Percentiles rank a stretch among this genome's conserved stretches.
phyloP scores from a whole-genome alignment of 1,139 yeast genomes.

The Ogataea hybrid region DNA sequence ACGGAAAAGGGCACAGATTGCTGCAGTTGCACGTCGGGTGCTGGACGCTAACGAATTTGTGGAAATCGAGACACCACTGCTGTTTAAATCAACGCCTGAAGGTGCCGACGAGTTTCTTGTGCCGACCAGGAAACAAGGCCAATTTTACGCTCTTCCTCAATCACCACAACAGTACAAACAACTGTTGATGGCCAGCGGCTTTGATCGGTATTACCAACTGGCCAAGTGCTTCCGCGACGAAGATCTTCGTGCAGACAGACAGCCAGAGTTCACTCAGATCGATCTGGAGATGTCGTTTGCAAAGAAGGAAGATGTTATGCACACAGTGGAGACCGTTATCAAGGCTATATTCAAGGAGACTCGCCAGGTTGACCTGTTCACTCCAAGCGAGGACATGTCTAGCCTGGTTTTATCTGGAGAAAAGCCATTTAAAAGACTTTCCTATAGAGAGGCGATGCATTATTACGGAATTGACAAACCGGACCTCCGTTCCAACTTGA shows the following conservation, averaged over 20 bases:
- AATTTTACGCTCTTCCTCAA: too few relatives aligned
- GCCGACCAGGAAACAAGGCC: too few relatives aligned
- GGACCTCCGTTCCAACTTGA: slow-evolving; percentile 66
- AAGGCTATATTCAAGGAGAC: slow-evolving; percentile 54
- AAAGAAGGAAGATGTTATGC: slow-evolving; percentile 61
- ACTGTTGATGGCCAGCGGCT: slow-evolving; percentile 90
- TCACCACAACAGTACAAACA: slow-evolving; percentile 96
- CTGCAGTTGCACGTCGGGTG: too few relatives aligned
- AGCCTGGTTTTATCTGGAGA: background rate
- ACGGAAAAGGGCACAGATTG: too few relatives aligned
- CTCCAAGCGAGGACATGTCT: slow-evolving; percentile 9
- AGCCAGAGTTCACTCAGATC: slow-evolving; percentile 95
- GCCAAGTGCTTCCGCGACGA: slow-evolving; percentile 97
- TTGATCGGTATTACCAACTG: slow-evolving; percentile 79
- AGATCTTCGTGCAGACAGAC: slow-evolving; percentile 91
- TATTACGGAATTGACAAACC: slow-evolving; percentile 94
- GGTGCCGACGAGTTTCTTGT: too few relatives aligned
- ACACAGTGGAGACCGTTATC: slow-evolving; percentile 60
- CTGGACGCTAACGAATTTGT: too few relatives aligned
- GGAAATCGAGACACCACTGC: too few relatives aligned
- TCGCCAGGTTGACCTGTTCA: slow-evolving; percentile 36
- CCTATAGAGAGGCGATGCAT: slow-evolving; percentile 67
- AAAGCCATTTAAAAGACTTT: slow-evolving; percentile 42
- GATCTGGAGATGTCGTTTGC: slow-evolving; percentile 94
- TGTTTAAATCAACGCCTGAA: too few relatives aligned